phyloP scores from a whole-genome alignment of 169 alveolate genomes.

The Babesia bigemina region DNA sequence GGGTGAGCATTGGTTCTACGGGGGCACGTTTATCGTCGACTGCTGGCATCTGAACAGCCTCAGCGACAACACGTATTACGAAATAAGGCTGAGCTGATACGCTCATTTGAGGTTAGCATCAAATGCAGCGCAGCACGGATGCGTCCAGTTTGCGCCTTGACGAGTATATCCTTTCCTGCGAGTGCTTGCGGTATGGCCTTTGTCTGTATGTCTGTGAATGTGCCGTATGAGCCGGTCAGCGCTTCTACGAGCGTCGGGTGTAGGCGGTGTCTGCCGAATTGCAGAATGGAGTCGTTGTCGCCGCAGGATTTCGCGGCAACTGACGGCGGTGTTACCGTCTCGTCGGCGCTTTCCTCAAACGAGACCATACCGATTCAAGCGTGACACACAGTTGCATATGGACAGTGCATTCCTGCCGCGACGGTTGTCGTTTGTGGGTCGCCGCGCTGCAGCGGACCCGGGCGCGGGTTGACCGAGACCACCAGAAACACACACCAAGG shows the following conservation, averaged over 20 bases:
- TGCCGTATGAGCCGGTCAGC: constrained; percentile 23
- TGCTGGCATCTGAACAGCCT: no score
- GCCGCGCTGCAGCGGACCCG: background rate
- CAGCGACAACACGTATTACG: no score
- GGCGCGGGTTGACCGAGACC: no score
- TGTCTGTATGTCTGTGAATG: constrained; percentile 51
- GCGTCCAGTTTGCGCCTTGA: constrained; percentile 76
- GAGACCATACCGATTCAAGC: constrained; percentile 11
- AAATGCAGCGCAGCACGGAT: constrained; percentile 32
- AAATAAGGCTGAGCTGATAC: no score
- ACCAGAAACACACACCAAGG: no score
- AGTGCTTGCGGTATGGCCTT: constrained; percentile 69
- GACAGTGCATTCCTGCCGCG: background rate
- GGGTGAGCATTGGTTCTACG: no score
- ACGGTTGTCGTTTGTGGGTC: background rate
- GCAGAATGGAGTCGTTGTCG: constrained; percentile 34
- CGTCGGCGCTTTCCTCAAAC: constrained; percentile 6
- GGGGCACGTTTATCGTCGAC: no score
- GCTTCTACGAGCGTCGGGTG: constrained; percentile 51
- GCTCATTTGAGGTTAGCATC: background rate
- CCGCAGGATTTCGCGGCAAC: constrained; percentile 11
- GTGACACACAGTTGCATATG: background rate
- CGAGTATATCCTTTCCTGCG: constrained; percentile 71
- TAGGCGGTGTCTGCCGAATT: constrained; percentile 37
- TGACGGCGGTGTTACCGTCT: no score